Conservation (phyloP, 139 green algal species). For the Trebouxia sp. region DNA sequence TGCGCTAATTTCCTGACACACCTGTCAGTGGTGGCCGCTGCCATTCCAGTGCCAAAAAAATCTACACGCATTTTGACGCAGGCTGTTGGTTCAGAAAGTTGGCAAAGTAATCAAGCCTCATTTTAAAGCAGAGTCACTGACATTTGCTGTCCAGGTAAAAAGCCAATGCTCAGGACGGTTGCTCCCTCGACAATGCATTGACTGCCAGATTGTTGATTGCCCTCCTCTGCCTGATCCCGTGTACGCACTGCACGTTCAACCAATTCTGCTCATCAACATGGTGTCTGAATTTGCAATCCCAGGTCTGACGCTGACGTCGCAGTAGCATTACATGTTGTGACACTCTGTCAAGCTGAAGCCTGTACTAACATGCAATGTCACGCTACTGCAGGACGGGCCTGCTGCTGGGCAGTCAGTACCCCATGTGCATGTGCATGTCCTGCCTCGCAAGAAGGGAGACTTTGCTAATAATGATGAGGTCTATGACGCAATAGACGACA, state of each 20-base stretch:
- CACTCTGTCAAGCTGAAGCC: too few relatives aligned
- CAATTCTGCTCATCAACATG: constrained; percentile 11
- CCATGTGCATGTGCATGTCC: constrained; percentile 95
- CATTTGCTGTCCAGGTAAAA: constrained; percentile 81
- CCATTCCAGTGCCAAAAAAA: not conserved
- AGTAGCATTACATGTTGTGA: too few relatives aligned
- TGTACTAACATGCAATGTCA: too few relatives aligned
- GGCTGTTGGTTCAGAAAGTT: constrained; percentile 67
- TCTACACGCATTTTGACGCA: constrained; percentile 17
- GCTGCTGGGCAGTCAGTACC: constrained; percentile 91
- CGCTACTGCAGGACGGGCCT: constrained; percentile 60
- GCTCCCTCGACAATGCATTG: not conserved
- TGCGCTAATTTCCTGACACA: not conserved
- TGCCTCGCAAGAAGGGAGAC: constrained; percentile 84
- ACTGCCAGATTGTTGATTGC: too few relatives aligned
- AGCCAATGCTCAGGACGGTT: too few relatives aligned
- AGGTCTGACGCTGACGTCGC: too few relatives aligned
- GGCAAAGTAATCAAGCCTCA: constrained; percentile 61
- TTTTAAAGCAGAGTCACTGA: constrained; percentile 70
- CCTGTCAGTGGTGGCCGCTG: not conserved
- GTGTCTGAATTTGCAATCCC: not conserved
- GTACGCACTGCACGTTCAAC: too few relatives aligned
- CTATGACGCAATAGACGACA: constrained; percentile 76
- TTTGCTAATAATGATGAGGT: constrained; percentile 94
- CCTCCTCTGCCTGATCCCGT: too few relatives aligned